A percentile compares a stretch with the other conserved stretches of the same genome.
These are phyloP conservation scores for Ogataea zsoltii DNA, from an alignment of 805 yeast genomes.

Conservation along the genomic window DNA sequence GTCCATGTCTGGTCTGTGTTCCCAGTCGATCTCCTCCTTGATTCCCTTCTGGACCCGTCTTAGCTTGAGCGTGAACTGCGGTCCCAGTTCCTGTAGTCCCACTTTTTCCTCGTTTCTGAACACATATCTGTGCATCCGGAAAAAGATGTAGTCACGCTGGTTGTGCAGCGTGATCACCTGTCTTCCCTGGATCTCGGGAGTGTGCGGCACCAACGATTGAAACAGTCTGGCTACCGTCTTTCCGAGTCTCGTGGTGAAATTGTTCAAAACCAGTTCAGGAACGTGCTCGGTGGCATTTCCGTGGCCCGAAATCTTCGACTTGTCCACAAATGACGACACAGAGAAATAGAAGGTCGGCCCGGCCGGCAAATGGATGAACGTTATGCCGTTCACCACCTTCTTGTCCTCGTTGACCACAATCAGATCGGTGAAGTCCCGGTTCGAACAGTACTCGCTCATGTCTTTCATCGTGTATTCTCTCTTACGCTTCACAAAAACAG, in stretches of 20 bases:
- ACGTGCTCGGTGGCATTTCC: constrained; percentile 88
- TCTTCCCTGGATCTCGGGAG: constrained; percentile 92
- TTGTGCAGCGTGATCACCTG: constrained; percentile 95
- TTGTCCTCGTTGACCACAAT: constrained; percentile 92
- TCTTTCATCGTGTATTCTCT: constrained; percentile 81
- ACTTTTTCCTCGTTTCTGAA: constrained; percentile 89
- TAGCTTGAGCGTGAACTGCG: constrained; percentile 88
- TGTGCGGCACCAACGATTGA: constrained; percentile 88
- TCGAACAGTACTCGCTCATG: constrained; percentile 79
- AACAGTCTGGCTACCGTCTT: constrained; percentile 89
- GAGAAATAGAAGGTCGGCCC: constrained; percentile 96
- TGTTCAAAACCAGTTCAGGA: constrained; percentile 90
- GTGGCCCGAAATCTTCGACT: constrained; percentile 78
- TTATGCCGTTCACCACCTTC: constrained; percentile 86
- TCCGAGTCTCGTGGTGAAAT: constrained; percentile 90
- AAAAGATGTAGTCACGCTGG: constrained; percentile 93
- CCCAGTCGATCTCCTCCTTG: constrained; percentile 93
- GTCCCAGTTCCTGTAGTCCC: constrained; percentile 94
- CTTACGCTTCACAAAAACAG: constrained; percentile 85
- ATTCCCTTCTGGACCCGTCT: constrained; percentile 91
- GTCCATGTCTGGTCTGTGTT: constrained; percentile 95
- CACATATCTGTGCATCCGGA: constrained; percentile 91
- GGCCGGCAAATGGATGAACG: constrained; percentile 89
- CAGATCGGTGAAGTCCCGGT: constrained; percentile 84
- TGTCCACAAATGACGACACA: constrained; percentile 71